Evolutionary conservation across 169 alveolate species (phyloP), one percentile per base, ranked within the genome.

Genomic region (Theileria equi): DNA sequence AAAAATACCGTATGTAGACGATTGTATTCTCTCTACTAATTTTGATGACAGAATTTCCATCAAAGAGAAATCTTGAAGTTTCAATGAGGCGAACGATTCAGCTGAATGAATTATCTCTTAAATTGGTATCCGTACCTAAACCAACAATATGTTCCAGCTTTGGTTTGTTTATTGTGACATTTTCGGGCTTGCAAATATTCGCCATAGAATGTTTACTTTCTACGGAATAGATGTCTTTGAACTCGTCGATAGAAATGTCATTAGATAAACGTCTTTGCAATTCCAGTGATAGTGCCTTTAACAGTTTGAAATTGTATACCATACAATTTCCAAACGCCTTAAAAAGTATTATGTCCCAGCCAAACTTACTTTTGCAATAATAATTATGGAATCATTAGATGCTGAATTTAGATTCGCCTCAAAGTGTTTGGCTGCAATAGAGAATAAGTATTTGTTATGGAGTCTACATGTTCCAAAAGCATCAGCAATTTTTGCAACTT

Each of bases 371-470:
- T 53, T 29, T 1, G 85, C 81, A 6, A 41, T 35, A 1, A 67
- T 25, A 13, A 57, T 43, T n/a, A 81, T 49, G 5, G 66, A 57
- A 17, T 52, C 54, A 26, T 82, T 55, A 10, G 80, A 36, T 1
- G 89, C 80, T 1, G 43, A 3, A 4, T 64, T 62, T 17, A 81
- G 58, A 7, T 62, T 73, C 5, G 74, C 47, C 50, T 54, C 44
- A 34, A 77, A 49, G 32, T 47, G 44, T 34, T 43, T 81, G n/a
- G 89, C 38, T 5, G 84, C 48, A 26, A 32, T 52, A 25, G 76
- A 59, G 52, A 89, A 88, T 6, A 89, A 76, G 49, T 79, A 40
- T 76, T 86, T 89, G 43, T 86, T 86, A 47, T 82, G 90, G 25
- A 89, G 63, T 25, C 86, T 29, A 34, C 90, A 83, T 26, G 28